A percentile compares a stretch with the other conserved stretches of the same genome.
These are phyloP conservation scores for Drechslera avenae DNA, from an alignment of 2,329 filamentous ascomycete species.

Conservation along the genomic window DNA sequence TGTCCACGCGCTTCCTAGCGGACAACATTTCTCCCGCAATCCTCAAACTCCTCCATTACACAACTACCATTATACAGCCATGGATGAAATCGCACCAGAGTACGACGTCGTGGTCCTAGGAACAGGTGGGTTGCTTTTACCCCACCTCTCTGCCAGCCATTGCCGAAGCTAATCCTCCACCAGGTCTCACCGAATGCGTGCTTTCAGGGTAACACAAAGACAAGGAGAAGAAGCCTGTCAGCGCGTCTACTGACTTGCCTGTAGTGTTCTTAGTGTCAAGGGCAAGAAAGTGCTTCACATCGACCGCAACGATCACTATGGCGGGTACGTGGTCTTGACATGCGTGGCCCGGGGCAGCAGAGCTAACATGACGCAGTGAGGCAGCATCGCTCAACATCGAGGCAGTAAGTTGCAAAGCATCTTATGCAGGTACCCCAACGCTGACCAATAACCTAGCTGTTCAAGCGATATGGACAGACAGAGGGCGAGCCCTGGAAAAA, in stretches of 20 bases:
- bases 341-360: constrained; percentile 11
- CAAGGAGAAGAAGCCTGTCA: not conserved
- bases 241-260: constrained; percentile 20
- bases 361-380: constrained; percentile 65
- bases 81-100: constrained; percentile 98
- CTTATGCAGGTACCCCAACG: constrained; percentile 34
- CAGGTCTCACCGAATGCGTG: constrained; percentile 97
- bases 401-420: constrained; percentile 60
- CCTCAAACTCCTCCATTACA: constrained; percentile 20
- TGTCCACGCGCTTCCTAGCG: constrained; percentile 25
- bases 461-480: constrained; percentile 94
- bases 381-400: constrained; percentile 97
- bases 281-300: constrained; percentile 99
- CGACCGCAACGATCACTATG: constrained; percentile 97
- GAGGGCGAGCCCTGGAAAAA: constrained; percentile 94
- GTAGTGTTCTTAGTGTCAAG: constrained; percentile 93
- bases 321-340: constrained; percentile 70
- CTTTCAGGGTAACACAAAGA: constrained; percentile 77
- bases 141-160: constrained; percentile 40
- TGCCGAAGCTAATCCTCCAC: constrained; percentile 33
- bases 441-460: constrained; percentile 68
- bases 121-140: constrained; percentile 72
- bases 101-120: constrained; percentile 99
- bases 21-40: constrained; percentile 32
- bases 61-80: constrained; percentile 53